Base-by-base conservation (phyloP, 202 grass and related monocot genomes). In the Musa balbisiana region DNA sequence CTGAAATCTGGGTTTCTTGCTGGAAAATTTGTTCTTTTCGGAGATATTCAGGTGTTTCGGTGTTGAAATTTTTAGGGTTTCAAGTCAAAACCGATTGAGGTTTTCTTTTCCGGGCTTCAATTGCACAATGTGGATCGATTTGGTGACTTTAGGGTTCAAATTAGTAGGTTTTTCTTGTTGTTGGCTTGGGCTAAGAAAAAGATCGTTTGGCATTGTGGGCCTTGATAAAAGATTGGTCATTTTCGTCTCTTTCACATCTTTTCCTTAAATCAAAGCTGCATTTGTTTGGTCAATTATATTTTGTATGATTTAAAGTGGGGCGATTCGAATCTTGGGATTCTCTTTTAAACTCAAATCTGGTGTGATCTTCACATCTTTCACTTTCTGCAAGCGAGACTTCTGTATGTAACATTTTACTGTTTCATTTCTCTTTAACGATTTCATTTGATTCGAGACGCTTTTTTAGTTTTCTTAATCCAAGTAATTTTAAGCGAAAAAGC, bases 111-210 rank as follows among this genome's bases (percentile, higher is more conserved):
- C 4, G 3, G 55, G 27, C 24, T 21, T 19, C 21, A 15, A 75
- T 75, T 14, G 19, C 25, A 53, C 16, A 75, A 75, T 75, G 55
- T 19, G 55, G 73, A 50, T 21, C 73, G 24, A 75, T 63, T 75
- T 49, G 73, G 55, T 10, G 73, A 21, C 1, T 63, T 49, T 21
- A 75, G 24, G 15, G 25, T 49, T 49, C 26, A 27, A 43, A 62
- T 62, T 49, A 27, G 6, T 49, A 27, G 2, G 73, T 75, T 49
- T 75, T 33, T 8, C n/a, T 49, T 43, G 25, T 62, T 10, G 22
- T 19, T 58, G 19, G 22, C 16, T 49, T 21, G 49, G n/a, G 11
- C 10, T 8, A 20, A 11, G 17, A 5, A 63, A 29, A 43, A 43
- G 4, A 50, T 75, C 51, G 33, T 22, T 62, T 73, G 23, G 14